Conservation (phyloP, 164 flowering plant genomes). For the Magnolia kwangsiensis region DNA sequence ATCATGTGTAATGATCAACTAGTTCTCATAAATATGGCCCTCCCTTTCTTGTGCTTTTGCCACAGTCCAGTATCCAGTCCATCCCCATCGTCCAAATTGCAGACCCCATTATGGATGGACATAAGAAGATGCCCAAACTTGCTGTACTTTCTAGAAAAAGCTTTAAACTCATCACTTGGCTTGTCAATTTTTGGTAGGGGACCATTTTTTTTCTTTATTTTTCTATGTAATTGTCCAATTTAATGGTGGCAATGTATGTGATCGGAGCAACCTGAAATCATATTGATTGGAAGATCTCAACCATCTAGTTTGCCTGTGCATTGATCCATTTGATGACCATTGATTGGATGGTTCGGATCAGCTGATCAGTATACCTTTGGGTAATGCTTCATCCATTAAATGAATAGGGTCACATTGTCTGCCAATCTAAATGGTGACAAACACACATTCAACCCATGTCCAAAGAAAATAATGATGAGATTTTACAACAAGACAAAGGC, state of each 20-base stretch:
- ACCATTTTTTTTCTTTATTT: too few relatives aligned
- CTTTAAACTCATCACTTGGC: too few relatives aligned
- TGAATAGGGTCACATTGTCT: neutral
- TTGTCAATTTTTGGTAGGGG: too few relatives aligned
- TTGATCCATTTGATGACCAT: neutral
- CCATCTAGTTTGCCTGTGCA: too few relatives aligned
- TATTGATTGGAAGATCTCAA: too few relatives aligned
- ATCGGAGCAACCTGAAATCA: too few relatives aligned
- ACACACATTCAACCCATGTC: neutral
- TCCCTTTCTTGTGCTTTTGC: neutral
- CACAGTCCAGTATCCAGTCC: neutral
- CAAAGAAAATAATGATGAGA: neutral
- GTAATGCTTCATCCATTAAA: neutral
- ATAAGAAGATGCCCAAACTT: too few relatives aligned
- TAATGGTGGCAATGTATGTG: too few relatives aligned
- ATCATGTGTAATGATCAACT: neutral
- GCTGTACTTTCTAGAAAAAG: too few relatives aligned
- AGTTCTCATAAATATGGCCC: neutral
- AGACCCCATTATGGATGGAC: neutral
- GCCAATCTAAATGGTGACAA: neutral
- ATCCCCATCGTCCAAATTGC: too few relatives aligned
- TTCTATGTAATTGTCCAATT: too few relatives aligned
- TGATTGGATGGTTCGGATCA: neutral
- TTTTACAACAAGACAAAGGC: neutral
- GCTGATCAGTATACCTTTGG: neutral